Evolutionary conservation across 164 flowering plant genomes (phyloP), one percentile per base, ranked within the genome.

Genomic region (Vitis amurensis): DNA sequence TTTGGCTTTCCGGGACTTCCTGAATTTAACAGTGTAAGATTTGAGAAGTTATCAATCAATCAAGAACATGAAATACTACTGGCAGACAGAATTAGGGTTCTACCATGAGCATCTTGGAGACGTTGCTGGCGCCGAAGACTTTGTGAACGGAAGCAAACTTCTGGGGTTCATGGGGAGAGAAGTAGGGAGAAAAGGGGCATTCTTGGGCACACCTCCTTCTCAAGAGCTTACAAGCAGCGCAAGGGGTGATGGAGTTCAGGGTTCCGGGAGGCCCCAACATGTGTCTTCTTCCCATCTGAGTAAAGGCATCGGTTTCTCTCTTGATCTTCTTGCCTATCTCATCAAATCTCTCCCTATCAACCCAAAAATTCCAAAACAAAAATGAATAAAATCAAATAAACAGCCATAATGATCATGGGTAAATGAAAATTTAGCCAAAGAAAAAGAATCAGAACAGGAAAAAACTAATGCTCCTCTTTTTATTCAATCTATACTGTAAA

Each of bases 41-140:
- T 37, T 3, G 7, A 37, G 44, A 37, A 37, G 44, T 37, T 37
- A 37, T 4, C 44, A 37, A 37, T 37, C 44, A 37, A 37, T 37
- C 44, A 37, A n/a, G 29, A 12, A n/a, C 30, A 27, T 11, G 13
- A n/a, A 11, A 9, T 53, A 29, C 15, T 3, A 27, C 3, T 44
- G 27, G 27, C 1, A 23, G 44, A 19, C 11, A 58, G 19, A 37
- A 71, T 37, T 69, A 48, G 71, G 65, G 37, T 47, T 52, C 64
- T 81, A 92, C 98, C 93, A 87, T 83, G 55, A 94, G 88, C 93
- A 94, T 83, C 84, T 94, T 94, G 71, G 97, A 89, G 83, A 94
- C 97, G 68, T 94, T 94, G 87, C 98, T 94, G 27, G 98, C 97
- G 50, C 98, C 98, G 49, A 94, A 94, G 78, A 92, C 93, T 72